These are phyloP conservation scores for Talaromyces sp. DNA, from an alignment of 2,329 filamentous ascomycete genomes.

Conservation along the genomic window DNA sequence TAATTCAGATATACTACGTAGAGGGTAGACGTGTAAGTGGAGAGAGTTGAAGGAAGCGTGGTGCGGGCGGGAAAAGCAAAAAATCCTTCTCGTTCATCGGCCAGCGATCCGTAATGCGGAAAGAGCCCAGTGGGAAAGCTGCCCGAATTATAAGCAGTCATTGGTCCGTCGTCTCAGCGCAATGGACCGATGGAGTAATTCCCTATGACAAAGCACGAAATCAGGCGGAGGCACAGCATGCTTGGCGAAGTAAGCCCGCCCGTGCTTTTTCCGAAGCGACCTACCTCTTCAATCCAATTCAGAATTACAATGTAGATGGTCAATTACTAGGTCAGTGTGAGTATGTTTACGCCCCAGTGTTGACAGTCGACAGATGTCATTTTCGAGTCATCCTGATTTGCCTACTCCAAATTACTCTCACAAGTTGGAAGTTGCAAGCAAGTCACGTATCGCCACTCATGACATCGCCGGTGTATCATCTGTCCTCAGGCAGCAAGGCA, in stretches of 20 bases:
- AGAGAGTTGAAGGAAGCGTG: not conserved
- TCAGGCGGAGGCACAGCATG: not conserved
- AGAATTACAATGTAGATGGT: not conserved
- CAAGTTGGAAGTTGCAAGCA: not conserved
- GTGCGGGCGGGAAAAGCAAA: slow-evolving; percentile 12
- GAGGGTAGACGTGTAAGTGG: not conserved
- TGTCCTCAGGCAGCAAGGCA: not conserved
- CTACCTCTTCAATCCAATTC: not conserved
- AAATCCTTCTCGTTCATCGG: slow-evolving; percentile 1
- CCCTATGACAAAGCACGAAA: slow-evolving; percentile 3
- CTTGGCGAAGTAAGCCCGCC: not conserved
- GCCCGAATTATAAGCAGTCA: not conserved
- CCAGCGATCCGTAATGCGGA: slow-evolving; percentile 3
- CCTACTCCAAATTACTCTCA: no score
- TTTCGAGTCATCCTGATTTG: not conserved
- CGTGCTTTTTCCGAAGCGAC: slow-evolving; percentile 2
- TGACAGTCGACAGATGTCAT: not conserved
- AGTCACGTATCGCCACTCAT: slow-evolving; percentile 2
- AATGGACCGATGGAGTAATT: not conserved
- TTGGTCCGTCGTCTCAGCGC: not conserved
- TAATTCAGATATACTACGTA: no score
- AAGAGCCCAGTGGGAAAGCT: not conserved
- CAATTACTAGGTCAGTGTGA: not conserved
- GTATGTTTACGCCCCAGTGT: not conserved
- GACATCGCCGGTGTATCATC: not conserved